These are phyloP conservation scores for Pistacia integerrima DNA, from an alignment of 345 rosid genomes.

Conservation along the genomic window DNA sequence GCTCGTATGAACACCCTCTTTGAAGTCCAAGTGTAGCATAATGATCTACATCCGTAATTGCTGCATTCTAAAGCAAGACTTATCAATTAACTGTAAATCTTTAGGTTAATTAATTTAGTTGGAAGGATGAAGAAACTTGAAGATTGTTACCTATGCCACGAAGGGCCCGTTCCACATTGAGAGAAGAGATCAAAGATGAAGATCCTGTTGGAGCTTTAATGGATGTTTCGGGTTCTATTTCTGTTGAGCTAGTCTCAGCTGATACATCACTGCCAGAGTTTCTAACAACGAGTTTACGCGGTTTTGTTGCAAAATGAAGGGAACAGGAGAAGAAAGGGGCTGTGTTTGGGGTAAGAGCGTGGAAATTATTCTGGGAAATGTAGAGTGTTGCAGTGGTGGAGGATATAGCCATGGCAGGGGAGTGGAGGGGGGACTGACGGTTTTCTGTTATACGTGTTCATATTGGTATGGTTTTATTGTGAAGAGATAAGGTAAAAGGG, in stretches of 20 bases:
- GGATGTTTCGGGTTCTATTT: slow-evolving; percentile 47
- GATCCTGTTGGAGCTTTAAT: slow-evolving; percentile 55
- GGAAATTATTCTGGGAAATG: slow-evolving; percentile 15
- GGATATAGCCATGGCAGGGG: slow-evolving; percentile 32
- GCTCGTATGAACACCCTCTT: slow-evolving; percentile 49
- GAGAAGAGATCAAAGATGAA: slow-evolving; percentile 70
- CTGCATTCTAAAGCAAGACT: slow-evolving; percentile 63
- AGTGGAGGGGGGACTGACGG: background rate
- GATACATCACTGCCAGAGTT: slow-evolving; percentile 38
- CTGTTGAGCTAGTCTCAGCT: slow-evolving; percentile 32
- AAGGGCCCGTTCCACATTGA: slow-evolving; percentile 82
- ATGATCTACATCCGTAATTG: slow-evolving; percentile 85
- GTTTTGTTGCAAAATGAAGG: slow-evolving; percentile 19
- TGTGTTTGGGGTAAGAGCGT: slow-evolving; percentile 4
- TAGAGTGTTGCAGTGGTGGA: slow-evolving; percentile 27
- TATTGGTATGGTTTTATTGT: background rate
- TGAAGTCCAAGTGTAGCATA: slow-evolving; percentile 67
- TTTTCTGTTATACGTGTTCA: background rate
- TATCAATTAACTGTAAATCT: slow-evolving; percentile 19
- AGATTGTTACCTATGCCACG: slow-evolving; percentile 71
- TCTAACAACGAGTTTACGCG: slow-evolving; percentile 18
- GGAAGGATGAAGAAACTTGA: background rate
- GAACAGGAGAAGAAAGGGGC: slow-evolving; percentile 9
- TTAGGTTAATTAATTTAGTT: background rate
- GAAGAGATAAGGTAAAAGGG: slow-evolving; percentile 6